Evolutionary conservation across 805 yeast species (phyloP), one percentile per base, ranked within the genome.

Genomic region (Yarrowia sp.): DNA sequence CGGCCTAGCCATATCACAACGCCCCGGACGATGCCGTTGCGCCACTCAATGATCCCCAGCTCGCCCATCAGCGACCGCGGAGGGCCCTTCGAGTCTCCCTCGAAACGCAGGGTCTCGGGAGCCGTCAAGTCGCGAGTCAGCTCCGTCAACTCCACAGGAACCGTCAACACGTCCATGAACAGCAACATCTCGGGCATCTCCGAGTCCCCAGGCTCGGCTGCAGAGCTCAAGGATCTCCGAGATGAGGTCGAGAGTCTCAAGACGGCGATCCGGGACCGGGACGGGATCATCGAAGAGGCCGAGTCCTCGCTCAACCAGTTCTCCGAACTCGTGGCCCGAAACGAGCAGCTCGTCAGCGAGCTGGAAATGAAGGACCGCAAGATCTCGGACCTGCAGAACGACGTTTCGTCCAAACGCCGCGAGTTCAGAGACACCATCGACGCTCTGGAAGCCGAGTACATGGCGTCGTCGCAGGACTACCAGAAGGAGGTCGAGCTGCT

Each of bases 391-490:
- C 65, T 70, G 61, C 66, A 68, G 63, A 31, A 65, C 25, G 71
- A 69, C 53, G 61, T 70, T 41, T 77, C 66, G 44, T 66, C 56
- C 42, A 72, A 68, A 63, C 66, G 71, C 22, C 68, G 53, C 47
- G 75, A 68, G 67, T 75, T 73, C 65, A 65, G 76, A 16, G 66
- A 62, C 19, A 67, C 69, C 6, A 64, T 70, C 35, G 73, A 70
- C 56, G 63, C 64, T n/a, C 65, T 68, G 13, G 69, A 70, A 31
- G 62, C 47, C 14, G 71, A 70, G 33, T 55, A 69, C 60, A 66
- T 51, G 38, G 70, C 67, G 33, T 63, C 69, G 19, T 51, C 62
- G 13, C 63, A 60, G 12, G 63, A 53, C 33, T 71, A 63, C 64
- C 69, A 68, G 19, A 47, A 65, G 25, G 68, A 69, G 36, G 51